Evolutionary conservation across 2,329 filamentous ascomycete genomes (phyloP).

Genomic region (Drechmeria coniospora): DNA sequence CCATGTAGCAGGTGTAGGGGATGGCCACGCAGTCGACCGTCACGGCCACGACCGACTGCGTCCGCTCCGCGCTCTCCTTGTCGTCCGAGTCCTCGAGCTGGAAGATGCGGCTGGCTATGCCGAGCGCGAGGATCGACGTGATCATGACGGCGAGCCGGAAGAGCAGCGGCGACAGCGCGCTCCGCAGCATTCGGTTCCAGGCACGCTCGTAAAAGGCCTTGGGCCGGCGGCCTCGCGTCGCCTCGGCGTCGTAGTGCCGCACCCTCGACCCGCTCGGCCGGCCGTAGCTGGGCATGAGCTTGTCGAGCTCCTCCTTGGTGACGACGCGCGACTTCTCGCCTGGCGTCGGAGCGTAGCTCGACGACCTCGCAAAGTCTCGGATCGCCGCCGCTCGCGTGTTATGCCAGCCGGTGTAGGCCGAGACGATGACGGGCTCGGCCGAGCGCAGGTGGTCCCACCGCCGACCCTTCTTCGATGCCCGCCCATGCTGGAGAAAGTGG

Average conservation of each 20-base stretch:
- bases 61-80: conserved; percentile 37
- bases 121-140: conserved; percentile 71
- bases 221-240: conserved; percentile 15
- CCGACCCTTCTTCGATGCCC: conserved; percentile 29
- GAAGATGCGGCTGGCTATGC: conserved; percentile 61
- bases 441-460: conserved; percentile 46
- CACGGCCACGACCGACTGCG: conserved; percentile 77
- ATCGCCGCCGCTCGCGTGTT: too few relatives aligned
- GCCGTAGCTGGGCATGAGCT: conserved; percentile 33
- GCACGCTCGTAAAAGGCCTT: conserved; percentile 35
- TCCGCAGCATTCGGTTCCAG: conserved; percentile 56
- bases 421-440: conserved; percentile 42
- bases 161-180: conserved; percentile 70
- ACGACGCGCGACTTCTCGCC: conserved; percentile 34
- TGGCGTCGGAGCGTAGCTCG: conserved; percentile 30
- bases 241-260: conserved; percentile 12
- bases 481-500: conserved; percentile 31
- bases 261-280: conserved; percentile 17
- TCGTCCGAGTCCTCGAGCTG: conserved; percentile 33
- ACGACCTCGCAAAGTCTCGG: conserved; percentile 37
- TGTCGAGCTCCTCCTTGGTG: conserved; percentile 26
- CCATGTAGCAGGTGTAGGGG: conserved; percentile 84
- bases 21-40: conserved; percentile 79
- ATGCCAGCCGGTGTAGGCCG: conserved; percentile 30
- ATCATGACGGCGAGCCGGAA: conserved; percentile 71